phyloP scores from a whole-genome alignment of 306 rosid species.

The Dalbergia oliveri region DNA sequence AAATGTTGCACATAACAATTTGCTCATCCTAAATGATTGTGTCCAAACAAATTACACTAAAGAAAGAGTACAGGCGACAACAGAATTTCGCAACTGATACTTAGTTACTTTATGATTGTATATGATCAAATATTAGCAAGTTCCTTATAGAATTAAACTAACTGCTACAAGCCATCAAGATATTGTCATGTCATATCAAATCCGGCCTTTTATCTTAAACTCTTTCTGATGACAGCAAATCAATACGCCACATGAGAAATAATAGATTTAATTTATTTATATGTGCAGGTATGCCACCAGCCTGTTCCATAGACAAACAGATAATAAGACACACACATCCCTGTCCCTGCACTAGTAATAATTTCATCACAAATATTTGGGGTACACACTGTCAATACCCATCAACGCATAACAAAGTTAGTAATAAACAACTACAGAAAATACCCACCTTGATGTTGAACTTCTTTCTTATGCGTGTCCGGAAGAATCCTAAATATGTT shows the following conservation, averaged over 20 bases:
- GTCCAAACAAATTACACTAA: constrained; percentile 12
- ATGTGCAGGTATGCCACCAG: constrained; percentile 6
- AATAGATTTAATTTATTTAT: neutral
- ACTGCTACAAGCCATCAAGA: neutral
- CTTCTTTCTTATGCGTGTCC: constrained; percentile 72
- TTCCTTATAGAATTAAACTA: neutral
- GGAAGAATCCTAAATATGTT: constrained; percentile 76
- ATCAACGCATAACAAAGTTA: neutral
- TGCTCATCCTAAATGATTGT: neutral
- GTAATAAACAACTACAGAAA: neutral
- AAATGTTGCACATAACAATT: neutral
- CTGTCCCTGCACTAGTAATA: neutral
- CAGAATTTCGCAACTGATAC: neutral
- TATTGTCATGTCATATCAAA: neutral
- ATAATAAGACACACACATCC: neutral
- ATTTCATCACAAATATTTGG: neutral
- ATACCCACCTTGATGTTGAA: constrained; percentile 80
- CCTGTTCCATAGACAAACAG: constrained; percentile 5
- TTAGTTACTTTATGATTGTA: neutral
- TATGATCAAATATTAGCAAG: neutral
- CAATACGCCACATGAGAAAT: neutral
- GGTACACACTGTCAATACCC: neutral
- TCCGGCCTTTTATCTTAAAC: constrained; percentile 18
- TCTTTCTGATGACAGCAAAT: neutral
- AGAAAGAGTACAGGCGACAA: neutral